Evolutionary conservation across 495 filamentous ascomycete species (phyloP).

Genomic region (Podospora pseudocomata): DNA sequence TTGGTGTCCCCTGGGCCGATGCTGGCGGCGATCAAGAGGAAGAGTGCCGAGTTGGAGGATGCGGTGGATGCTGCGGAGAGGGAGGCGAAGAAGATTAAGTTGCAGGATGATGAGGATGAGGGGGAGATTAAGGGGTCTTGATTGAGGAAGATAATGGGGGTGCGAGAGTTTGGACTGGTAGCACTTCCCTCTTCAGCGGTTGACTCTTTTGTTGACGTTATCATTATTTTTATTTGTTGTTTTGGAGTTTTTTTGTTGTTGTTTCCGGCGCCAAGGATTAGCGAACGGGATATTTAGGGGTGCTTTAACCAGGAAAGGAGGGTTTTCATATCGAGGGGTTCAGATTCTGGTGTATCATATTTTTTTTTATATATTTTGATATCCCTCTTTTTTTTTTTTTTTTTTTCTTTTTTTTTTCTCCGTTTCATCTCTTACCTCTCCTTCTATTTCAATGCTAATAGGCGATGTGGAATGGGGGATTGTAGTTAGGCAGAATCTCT

Average conservation of each 20-base stretch:
- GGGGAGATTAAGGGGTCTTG: constrained; percentile 24
- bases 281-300: not conserved
- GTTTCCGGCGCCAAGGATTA: not conserved
- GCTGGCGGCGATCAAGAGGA: constrained; percentile 27
- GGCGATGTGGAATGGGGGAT: not conserved
- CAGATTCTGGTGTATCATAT: not conserved
- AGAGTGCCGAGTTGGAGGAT: constrained; percentile 28
- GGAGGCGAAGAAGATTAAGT: constrained; percentile 18
- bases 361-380: not conserved
- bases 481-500: not conserved
- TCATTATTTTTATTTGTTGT: not conserved
- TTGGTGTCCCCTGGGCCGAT: constrained; percentile 24
- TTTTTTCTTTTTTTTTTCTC: not conserved
- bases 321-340: not conserved
- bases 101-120: constrained; percentile 22
- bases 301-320: not conserved
- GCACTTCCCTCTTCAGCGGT: not conserved
- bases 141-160: not conserved
- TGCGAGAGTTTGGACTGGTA: not conserved
- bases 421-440: not conserved
- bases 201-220: not conserved
- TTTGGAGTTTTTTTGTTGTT: not conserved
- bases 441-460: not conserved
- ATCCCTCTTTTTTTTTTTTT: not conserved
- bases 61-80: constrained; percentile 26